Evolutionary conservation across 2,329 filamentous ascomycete genomes (phyloP), one percentile per base, ranked within the genome.

Genomic region (Zymoseptoria ardabiliae): DNA sequence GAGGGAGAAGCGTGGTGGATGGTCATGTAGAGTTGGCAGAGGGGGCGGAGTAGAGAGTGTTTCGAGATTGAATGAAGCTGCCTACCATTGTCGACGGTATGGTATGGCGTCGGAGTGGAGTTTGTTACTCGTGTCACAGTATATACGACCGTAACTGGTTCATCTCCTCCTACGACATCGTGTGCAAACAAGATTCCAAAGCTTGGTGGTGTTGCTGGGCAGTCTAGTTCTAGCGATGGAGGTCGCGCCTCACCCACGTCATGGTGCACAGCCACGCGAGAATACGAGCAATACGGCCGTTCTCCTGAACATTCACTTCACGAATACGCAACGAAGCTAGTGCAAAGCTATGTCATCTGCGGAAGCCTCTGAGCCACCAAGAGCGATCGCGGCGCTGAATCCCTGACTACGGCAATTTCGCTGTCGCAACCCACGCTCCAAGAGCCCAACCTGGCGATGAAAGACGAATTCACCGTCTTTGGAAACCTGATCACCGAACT

Each of bases 401-500:
- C n/a, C n/a, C n/a, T n/a, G n/a, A n/a, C n/a, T n/a, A n/a, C n/a
- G n/a, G n/a, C n/a, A n/a, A n/a, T n/a, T n/a, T n/a, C n/a, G n/a
- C n/a, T n/a, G n/a, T n/a, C n/a, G n/a, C n/a, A n/a, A n/a, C n/a
- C n/a, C n/a, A n/a, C n/a, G n/a, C n/a, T n/a, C n/a, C n/a, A n/a
- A n/a, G n/a, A n/a, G n/a, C n/a, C n/a, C n/a, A n/a, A n/a, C n/a
- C n/a, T n/a, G n/a, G n/a, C 25, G 17, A 54, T 58, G 55, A 50
- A 49, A 4, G 45, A 25, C 1, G 25, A 57, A 20, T 57, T 57
- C 20, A 53, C 55, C 28, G 5, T 57, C 25, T 57, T 57, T 28
- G 25, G 49, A 19, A 2, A 57, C 13, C 55, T 57, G 4, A 57
- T 57, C 21, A 45, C 55, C 3, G 55, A 57, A 21, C 55, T 57